Base-by-base conservation (phyloP, 78 protist genomes). In the Mastigamoeba balamuthi region DNA sequence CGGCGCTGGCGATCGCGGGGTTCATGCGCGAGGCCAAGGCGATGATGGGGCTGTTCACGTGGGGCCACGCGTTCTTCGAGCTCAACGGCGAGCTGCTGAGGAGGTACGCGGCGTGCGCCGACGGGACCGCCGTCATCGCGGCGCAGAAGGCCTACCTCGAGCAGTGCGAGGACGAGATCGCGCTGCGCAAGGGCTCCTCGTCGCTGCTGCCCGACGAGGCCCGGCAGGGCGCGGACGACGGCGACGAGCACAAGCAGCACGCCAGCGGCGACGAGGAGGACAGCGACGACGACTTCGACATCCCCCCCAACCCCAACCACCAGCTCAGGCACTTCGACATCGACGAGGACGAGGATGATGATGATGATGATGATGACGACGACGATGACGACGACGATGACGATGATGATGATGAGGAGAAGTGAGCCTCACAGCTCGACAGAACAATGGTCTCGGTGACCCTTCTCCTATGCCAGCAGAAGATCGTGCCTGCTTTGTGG, bases 21-120 rank as follows among this genome's bases (percentile, higher is more conserved):
- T 75, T 78, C 28, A 29, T 25, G 6, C 82, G 87, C 43, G 93
- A 76, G 41, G 97, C 94, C 3, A 58, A 63, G n/a, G 58, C 40
- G 41, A 52, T 95, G 39, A 5, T 96, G 27, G 29, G 77, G 17
- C 78, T 81, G 66, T 96, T 96, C 48, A 77, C 73, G 40, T 96
- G 97, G 97, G 99, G 99, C 37, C 81, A 75, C 6, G 69, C 73
- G 7, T 96, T 96, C 72, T 76, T 83, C 4, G 63, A 71, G n/a
- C 87, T 95, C 27, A 95, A 95, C 33, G 6, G 72, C 75, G 23
- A 48, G 10, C 37, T 71, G 23, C 70, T 53, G 75, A 23, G 72
- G 9, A 9, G 7, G 48, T 71, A 53, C 23, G 7, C 23, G 36
- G 36, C 8, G n/a, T 17, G 69, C 41, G 30, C 23, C 64, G 1